Base-by-base conservation (phyloP, 2,329 filamentous ascomycete genomes). In the Chrysoporthe deuterocubensis region DNA sequence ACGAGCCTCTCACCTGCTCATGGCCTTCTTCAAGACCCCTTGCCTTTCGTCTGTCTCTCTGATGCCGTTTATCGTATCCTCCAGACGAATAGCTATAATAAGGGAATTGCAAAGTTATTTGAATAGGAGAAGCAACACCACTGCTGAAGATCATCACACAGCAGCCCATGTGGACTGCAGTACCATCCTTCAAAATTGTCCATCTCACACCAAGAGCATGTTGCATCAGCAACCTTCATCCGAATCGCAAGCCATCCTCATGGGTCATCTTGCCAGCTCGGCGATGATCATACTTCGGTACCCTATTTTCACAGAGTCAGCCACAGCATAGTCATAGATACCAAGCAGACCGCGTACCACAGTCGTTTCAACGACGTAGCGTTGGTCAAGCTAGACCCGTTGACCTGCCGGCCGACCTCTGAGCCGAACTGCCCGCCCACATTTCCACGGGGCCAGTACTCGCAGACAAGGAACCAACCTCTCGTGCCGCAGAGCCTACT, bases 381-480 rank as follows among this genome's bases (percentile, higher is more conserved):
- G 37, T 59, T 67, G 21, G 14, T 70, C 63, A 32, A 52, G 32
- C 42, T 58, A 26, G 63, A 65, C 37, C 72, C 74, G 60, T 76
- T 76, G 64, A 77, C 71, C 72, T 77, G 75, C 71, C 73, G 74
- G 65, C 74, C 77, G 8, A 87, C 83, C 76, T 82, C 76, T n/a
- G 82, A 78, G 46, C 75, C 78, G 67, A 85, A 88, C 71, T 81
- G 75, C 0, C 84, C 87, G 1, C 83, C 74, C 0, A 92, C 80
- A 73, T 93, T 92, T 0, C 90, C 90, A 1, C 82, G 76, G 1
- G 90, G 90, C 80, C 82, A 89, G 77, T 92, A 92, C 78, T 92
- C 89, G 72, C 90, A 93, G 34, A 88, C 88, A 0, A 92, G 80
- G 76, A 86, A 91, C 87, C 88, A 92, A 0, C 88, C 88, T 46